Evolutionary conservation across 2,329 filamentous ascomycete genomes (phyloP), one percentile per base, ranked within the genome.

Genomic region (Whalleya microplaca): DNA sequence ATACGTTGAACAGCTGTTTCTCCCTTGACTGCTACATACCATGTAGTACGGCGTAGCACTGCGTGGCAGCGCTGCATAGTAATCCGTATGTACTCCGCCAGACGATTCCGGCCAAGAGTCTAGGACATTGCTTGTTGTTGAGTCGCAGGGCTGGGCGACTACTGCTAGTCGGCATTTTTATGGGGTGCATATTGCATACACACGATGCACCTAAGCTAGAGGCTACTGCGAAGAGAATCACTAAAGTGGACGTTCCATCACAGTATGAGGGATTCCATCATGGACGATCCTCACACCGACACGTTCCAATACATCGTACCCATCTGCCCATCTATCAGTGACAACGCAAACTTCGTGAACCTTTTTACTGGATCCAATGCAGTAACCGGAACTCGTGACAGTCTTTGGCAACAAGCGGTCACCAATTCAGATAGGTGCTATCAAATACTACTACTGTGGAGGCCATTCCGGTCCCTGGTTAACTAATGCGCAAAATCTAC

Each of bases 261-360:
- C 53, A 58, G 43, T 45, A 62, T 54, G 53, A 32, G 54, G 48
- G 58, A 54, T 53, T 48, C 43, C 50, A 51, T 51, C 41, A 44
- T 47, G 55, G 43, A 58, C 57, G 57, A 63, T 61, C 50, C 51
- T 58, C 61, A 61, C 60, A 63, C 60, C 60, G 60, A 63, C 60
- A 63, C 53, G 55, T 58, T 60, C 53, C 42, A 45, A 45, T 20
- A 50, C 42, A 41, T 41, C 29, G 9, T 37, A 27, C 23, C 32
- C 32, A 37, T 37, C 32, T 37, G 14, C 32, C 32, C 32, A 37
- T 12, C 32, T 37, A 37, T 37, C 32, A 37, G 32, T 37, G 32
- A 37, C 32, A 37, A 37, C 32, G 32, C 32, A 37, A 37, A 37
- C 32, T 12, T 37, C 32, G 10, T 14, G 32, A 37, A 37, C 32